Evolutionary conservation across 106 monocot species (phyloP).

Genomic region (Xerophyta viscosa): DNA sequence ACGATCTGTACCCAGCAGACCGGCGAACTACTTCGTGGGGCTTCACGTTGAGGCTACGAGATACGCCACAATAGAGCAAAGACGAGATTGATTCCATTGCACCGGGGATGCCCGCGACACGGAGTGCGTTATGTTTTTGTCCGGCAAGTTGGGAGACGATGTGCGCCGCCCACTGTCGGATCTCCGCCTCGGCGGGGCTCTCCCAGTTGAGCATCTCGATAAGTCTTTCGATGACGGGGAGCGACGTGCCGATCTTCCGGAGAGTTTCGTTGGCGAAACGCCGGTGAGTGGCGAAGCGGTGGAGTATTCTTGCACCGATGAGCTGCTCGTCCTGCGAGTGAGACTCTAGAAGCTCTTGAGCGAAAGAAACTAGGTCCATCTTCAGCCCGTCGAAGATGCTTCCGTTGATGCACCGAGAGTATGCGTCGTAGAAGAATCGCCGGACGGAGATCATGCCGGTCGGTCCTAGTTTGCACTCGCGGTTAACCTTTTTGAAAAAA

Average conservation of each 20-base stretch:
- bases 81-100: conserved; percentile 78
- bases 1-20: conserved; percentile 22
- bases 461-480: conserved; percentile 41
- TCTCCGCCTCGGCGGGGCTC: conserved; percentile 42
- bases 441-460: conserved; percentile 31
- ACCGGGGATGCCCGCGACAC: conserved; percentile 67
- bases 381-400: conserved; percentile 85
- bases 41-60: background rate
- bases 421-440: conserved; percentile 82
- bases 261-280: conserved; percentile 37
- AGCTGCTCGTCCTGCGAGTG: conserved; percentile 69
- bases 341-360: conserved; percentile 48
- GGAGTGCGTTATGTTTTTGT: conserved; percentile 69
- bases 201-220: conserved; percentile 89
- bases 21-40: conserved; percentile 1
- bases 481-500: conserved; percentile 40
- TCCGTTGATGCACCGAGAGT: conserved; percentile 60
- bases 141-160: conserved; percentile 60
- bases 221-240: conserved; percentile 46
- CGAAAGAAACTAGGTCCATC: conserved; percentile 84
- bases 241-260: conserved; percentile 52
- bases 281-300: conserved; percentile 29
- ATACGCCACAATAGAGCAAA: conserved; percentile 30
- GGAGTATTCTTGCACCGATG: conserved; percentile 57
- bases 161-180: conserved; percentile 45